Evolutionary conservation across 1,284 basidiomycete species (phyloP).

Genomic region (Cryptococcus amylolentus): DNA sequence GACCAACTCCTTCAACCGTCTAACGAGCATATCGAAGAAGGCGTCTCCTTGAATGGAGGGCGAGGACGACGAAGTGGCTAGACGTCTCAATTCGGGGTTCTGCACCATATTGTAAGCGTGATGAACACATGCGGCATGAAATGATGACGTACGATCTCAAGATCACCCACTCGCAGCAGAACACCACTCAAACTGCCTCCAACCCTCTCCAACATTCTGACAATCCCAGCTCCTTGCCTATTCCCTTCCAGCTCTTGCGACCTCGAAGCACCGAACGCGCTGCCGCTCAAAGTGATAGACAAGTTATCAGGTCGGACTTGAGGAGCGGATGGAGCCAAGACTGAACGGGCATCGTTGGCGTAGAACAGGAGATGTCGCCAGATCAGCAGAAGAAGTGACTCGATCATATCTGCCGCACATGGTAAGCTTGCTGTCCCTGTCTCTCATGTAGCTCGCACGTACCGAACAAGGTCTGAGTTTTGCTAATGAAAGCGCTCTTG

Average conservation of each 20-base stretch:
- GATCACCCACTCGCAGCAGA: slow-evolving; percentile 43
- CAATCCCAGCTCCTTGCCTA: slow-evolving; percentile 16
- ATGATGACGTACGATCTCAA: slow-evolving; percentile 39
- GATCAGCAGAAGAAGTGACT: slow-evolving; percentile 72
- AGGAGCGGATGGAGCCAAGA: slow-evolving; percentile 12
- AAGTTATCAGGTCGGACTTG: slow-evolving; percentile 34
- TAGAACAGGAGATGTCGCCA: slow-evolving; percentile 74
- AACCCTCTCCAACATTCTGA: slow-evolving; percentile 35
- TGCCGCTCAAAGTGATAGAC: slow-evolving; percentile 20
- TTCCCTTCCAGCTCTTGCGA: slow-evolving; percentile 21
- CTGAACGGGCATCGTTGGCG: slow-evolving; percentile 42
- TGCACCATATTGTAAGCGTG: slow-evolving; percentile 3
- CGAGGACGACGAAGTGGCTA: slow-evolving; percentile 1
- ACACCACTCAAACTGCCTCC: slow-evolving; percentile 39
- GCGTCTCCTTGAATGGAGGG: slow-evolving; percentile 21
- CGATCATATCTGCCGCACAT: slow-evolving; percentile 60
- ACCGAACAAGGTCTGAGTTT: slow-evolving; percentile 24
- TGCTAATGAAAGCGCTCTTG: slow-evolving; percentile 46
- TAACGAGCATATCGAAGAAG: slow-evolving; percentile 43
- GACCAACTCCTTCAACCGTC: slow-evolving; percentile 42
- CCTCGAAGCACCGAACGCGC: background rate
- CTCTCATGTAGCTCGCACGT: slow-evolving; percentile 5
- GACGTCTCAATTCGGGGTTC: slow-evolving; percentile 27
- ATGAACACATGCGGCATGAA: background rate
- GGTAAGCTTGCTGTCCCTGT: background rate